Evolutionary conservation across 2,329 filamentous ascomycete genomes (phyloP).

Genomic region (Pseudocercospora musae): DNA sequence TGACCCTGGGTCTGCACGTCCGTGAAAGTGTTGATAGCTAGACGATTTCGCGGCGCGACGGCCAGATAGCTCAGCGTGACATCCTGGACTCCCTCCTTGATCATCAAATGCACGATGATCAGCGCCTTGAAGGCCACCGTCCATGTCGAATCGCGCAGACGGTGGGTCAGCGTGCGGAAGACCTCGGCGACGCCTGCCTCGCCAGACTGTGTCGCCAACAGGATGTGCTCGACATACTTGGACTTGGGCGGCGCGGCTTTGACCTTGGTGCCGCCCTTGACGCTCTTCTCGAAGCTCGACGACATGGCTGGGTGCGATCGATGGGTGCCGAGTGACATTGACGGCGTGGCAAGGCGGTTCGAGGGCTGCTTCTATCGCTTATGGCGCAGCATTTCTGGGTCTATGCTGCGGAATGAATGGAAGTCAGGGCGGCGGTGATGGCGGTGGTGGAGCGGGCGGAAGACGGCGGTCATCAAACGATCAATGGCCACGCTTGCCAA

Average conservation of each 20-base stretch:
- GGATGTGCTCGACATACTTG: constrained; percentile 98
- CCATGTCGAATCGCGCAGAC: constrained; percentile 94
- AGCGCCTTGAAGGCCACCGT: constrained; percentile 98
- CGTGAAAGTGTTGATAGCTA: constrained; percentile 87
- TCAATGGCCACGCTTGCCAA: neutral
- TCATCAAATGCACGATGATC: constrained; percentile 95
- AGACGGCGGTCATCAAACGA: neutral
- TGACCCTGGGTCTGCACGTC: constrained; percentile 93
- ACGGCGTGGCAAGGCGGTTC: neutral
- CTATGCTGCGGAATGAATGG: neutral
- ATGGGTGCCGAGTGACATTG: constrained; percentile 16
- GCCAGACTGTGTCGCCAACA: constrained; percentile 89
- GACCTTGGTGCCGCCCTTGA: constrained; percentile 97
- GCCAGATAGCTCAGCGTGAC: constrained; percentile 82
- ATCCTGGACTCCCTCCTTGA: constrained; percentile 87
- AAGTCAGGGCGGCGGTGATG: neutral
- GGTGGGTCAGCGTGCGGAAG: constrained; percentile 84
- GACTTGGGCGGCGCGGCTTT: constrained; percentile 92
- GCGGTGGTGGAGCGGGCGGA: neutral
- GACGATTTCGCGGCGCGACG: constrained; percentile 69
- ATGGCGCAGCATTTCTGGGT: neutral
- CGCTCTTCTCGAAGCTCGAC: constrained; percentile 95
- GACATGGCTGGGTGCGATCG: constrained; percentile 54
- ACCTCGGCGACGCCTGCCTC: constrained; percentile 94
- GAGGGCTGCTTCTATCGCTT: neutral